phyloP scores from a whole-genome alignment of 176 grass and related monocot genomes.

The Oryza longistaminata region DNA sequence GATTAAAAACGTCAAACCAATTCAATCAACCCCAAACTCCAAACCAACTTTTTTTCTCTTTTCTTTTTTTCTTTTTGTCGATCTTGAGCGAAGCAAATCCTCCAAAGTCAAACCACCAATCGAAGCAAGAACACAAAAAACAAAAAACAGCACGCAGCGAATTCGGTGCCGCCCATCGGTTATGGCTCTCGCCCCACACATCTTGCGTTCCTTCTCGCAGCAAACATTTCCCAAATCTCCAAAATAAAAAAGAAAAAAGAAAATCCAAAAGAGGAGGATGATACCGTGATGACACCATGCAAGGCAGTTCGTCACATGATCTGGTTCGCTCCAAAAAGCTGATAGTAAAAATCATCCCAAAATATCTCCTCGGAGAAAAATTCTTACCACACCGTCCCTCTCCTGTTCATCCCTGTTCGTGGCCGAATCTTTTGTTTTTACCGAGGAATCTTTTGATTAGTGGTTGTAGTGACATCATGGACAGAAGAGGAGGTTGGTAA shows the following conservation, averaged over 20 bases:
- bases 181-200: not conserved
- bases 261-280: not conserved
- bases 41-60: not conserved
- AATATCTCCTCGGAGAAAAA: not conserved
- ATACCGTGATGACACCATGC: not conserved
- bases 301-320: not conserved
- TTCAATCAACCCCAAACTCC: not conserved
- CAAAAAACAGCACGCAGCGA: not conserved
- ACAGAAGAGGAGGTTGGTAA: not conserved
- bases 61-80: not conserved
- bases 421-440: not conserved
- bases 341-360: not conserved
- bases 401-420: not conserved
- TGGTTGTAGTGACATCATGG: not conserved
- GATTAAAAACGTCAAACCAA: not conserved
- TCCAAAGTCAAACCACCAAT: not conserved
- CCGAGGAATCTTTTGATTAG: not conserved
- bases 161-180: not conserved
- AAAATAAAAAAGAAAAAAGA: not conserved
- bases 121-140: not conserved
- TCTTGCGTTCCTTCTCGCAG: not conserved
- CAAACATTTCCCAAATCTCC: not conserved
- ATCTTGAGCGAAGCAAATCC: not conserved
- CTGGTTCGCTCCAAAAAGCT: not conserved
- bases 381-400: not conserved